These are phyloP conservation scores for Spathaspora sp. DNA, from an alignment of 805 yeast genomes.

Conservation along the genomic window DNA sequence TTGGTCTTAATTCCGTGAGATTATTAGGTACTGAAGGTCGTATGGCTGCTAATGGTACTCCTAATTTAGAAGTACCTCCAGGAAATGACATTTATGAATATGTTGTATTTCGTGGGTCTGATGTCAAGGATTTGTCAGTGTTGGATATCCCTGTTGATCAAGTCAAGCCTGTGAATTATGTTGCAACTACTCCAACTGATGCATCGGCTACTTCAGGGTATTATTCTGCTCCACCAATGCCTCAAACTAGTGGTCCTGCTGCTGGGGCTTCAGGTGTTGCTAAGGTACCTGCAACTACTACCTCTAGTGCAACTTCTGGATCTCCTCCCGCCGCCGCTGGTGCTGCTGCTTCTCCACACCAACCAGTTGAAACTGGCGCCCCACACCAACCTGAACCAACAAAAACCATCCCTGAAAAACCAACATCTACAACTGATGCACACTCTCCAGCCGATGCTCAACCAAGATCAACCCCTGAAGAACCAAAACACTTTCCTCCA, in stretches of 20 bases:
- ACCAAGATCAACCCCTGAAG: conserved; percentile 13
- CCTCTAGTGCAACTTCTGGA: conserved; percentile 7
- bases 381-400: conserved; percentile 3
- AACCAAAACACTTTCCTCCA: conserved; percentile 2
- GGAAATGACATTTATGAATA: conserved; percentile 65
- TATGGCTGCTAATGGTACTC: conserved; percentile 51
- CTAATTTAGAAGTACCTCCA: conserved; percentile 67
- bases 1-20: conserved; percentile 74
- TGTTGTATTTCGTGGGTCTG: conserved; percentile 86
- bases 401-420: conserved; percentile 6
- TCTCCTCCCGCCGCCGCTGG: conserved; percentile 7
- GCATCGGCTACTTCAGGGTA: conserved; percentile 14
- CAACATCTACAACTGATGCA: conserved; percentile 5
- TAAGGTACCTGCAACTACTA: conserved; percentile 8
- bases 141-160: conserved; percentile 67
- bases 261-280: background rate
- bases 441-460: conserved; percentile 12
- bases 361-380: conserved; percentile 3
- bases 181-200: conserved; percentile 21
- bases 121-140: conserved; percentile 84
- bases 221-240: conserved; percentile 12
- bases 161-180: conserved; percentile 46
- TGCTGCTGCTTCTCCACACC: conserved; percentile 4
- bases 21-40: conserved; percentile 93
- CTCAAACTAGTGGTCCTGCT: conserved; percentile 3